Evolutionary conservation across 2,329 filamentous ascomycete species (phyloP).

Genomic region (Clonostachys rosea): DNA sequence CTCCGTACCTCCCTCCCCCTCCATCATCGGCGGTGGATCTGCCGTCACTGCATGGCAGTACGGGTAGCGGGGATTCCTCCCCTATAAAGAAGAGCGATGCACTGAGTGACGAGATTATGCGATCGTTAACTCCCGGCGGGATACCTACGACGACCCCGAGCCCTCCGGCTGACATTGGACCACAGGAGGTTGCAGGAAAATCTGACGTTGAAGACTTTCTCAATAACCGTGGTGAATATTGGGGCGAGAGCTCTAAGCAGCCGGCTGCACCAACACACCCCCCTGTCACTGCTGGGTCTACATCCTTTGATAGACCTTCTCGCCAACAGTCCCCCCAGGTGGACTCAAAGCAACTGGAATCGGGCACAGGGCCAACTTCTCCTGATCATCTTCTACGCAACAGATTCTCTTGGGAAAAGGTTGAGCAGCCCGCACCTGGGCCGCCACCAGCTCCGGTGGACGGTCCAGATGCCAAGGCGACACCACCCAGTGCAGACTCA

Average conservation of each 20-base stretch:
- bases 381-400: conserved; percentile 6
- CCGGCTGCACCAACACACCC: no score
- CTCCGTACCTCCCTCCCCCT: conserved; percentile 9
- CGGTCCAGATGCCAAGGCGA: neutral
- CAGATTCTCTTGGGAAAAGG: conserved; percentile 29
- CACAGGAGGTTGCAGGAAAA: no score
- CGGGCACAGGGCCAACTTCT: neutral
- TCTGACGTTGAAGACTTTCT: no score
- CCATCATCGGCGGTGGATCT: conserved; percentile 22
- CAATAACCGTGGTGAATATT: no score
- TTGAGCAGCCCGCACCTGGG: no score
- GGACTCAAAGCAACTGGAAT: no score
- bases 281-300: no score
- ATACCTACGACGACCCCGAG: neutral
- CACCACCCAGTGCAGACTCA: no score
- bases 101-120: conserved; percentile 70
- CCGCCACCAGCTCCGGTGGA: conserved; percentile 3
- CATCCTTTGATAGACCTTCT: no score
- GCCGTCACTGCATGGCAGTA: conserved; percentile 29
- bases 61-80: conserved; percentile 43
- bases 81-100: conserved; percentile 66
- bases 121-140: conserved; percentile 53
- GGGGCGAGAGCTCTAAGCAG: no score
- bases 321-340: no score
- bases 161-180: no score